Conservation (phyloP, 495 filamentous ascomycete genomes). For the Sordaria brevicollis region DNA sequence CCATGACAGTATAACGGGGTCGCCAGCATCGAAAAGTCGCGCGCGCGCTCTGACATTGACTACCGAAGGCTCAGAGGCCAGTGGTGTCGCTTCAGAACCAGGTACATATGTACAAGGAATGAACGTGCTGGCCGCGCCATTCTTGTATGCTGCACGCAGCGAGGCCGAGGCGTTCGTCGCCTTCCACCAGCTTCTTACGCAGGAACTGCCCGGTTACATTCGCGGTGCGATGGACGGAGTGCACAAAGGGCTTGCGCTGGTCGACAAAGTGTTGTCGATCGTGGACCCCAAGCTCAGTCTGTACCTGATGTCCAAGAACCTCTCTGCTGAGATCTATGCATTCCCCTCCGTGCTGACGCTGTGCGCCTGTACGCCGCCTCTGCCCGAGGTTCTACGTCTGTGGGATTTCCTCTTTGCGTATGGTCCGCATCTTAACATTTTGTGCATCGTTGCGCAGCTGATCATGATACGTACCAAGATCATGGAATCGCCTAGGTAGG, state of each 20-base stretch:
- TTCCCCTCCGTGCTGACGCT: slow-evolving; percentile 93
- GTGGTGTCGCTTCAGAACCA: slow-evolving; percentile 39
- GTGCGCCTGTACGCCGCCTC: slow-evolving; percentile 91
- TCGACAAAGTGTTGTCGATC: slow-evolving; percentile 81
- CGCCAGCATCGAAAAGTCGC: slow-evolving; percentile 39
- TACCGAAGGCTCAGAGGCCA: slow-evolving; percentile 47
- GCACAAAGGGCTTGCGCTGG: slow-evolving; percentile 79
- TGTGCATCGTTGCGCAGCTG: slow-evolving; percentile 96
- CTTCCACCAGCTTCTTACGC: slow-evolving; percentile 80
- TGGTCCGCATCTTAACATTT: slow-evolving; percentile 83
- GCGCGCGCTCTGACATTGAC: slow-evolving; percentile 42
- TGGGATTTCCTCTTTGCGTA: slow-evolving; percentile 99
- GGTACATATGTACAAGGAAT: slow-evolving; percentile 96
- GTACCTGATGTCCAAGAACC: slow-evolving; percentile 72
- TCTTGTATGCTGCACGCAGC: slow-evolving; percentile 88
- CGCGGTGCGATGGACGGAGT: slow-evolving; percentile 95
- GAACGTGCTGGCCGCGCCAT: slow-evolving; percentile 98
- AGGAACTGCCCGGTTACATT: slow-evolving; percentile 88
- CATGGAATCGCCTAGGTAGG: slow-evolving; percentile 70
- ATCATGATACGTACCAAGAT: slow-evolving; percentile 78
- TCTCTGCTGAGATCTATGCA: slow-evolving; percentile 92
- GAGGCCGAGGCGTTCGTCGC: slow-evolving; percentile 90
- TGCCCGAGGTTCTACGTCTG: slow-evolving; percentile 87
- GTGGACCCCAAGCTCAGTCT: slow-evolving; percentile 80
- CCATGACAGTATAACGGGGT: slow-evolving; percentile 22